Conservation (phyloP, 495 filamentous ascomycete genomes). For the Choiromyces venosus region DNA sequence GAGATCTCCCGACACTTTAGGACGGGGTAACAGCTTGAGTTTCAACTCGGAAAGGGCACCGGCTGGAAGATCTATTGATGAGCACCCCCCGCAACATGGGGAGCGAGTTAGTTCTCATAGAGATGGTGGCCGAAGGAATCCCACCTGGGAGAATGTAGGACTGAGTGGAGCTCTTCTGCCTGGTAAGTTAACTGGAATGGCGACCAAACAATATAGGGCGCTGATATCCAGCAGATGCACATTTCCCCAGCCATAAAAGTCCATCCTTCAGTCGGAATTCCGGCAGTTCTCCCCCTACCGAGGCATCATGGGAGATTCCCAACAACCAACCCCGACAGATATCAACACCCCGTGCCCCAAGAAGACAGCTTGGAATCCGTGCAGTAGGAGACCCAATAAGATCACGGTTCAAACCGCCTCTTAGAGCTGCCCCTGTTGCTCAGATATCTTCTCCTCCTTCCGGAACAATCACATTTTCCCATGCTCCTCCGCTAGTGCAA, state of each 20-base stretch:
- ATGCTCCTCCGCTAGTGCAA: conserved; percentile 52
- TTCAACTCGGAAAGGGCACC: not conserved
- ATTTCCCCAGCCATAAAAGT: not conserved
- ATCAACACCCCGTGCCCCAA: not conserved
- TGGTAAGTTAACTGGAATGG: not conserved
- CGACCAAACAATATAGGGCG: not conserved
- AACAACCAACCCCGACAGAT: not conserved
- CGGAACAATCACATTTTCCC: conserved; percentile 32
- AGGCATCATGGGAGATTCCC: not conserved
- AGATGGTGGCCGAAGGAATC: not conserved
- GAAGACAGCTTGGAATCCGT: not conserved
- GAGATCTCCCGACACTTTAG: not conserved
- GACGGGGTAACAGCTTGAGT: not conserved
- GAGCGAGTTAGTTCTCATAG: not conserved
- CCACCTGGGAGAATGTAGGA: not conserved
- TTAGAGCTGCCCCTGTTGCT: not conserved
- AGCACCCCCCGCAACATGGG: not conserved
- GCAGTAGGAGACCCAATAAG: not conserved
- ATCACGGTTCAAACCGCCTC: not conserved
- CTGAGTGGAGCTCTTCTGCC: not conserved
- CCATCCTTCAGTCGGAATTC: not conserved
- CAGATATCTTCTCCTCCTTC: not conserved
- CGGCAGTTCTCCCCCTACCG: not conserved
- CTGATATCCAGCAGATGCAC: not conserved
- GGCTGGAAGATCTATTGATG: not conserved